Evolutionary conservation across 2,329 filamentous ascomycete species (phyloP).

Genomic region (Colletotrichum camelliae): DNA sequence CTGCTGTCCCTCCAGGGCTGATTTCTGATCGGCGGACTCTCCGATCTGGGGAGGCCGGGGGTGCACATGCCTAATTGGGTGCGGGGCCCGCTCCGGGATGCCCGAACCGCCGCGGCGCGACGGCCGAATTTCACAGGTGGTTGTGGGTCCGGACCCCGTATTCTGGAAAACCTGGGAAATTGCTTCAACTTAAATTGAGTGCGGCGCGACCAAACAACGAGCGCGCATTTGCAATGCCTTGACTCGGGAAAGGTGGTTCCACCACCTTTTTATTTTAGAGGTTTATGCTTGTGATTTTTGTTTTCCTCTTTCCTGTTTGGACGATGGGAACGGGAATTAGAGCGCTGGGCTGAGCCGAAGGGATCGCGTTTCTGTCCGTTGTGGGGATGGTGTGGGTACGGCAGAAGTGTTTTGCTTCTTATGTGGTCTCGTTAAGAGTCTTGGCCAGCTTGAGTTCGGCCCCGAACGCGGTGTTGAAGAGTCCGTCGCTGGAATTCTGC

Average conservation of each 20-base stretch:
- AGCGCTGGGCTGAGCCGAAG: background rate
- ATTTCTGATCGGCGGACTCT: background rate
- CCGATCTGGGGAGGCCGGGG: background rate
- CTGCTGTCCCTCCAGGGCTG: accelerated
- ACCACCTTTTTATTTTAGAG: background rate
- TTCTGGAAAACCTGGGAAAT: conserved; percentile 10
- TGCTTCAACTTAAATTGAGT: background rate
- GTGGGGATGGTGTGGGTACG: background rate
- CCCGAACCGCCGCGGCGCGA: background rate
- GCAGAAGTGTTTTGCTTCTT: background rate
- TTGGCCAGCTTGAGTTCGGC: background rate
- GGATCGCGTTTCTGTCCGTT: background rate
- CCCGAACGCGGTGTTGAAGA: background rate
- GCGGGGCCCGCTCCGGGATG: background rate
- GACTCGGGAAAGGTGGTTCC: background rate
- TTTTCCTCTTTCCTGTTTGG: background rate
- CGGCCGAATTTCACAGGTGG: background rate
- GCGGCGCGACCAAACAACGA: background rate
- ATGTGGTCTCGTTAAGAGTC: background rate
- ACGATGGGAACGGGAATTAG: background rate
- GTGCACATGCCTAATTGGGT: background rate
- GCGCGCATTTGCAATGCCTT: background rate
- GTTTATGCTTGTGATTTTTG: background rate
- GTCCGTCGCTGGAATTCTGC: background rate
- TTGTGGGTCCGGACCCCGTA: conserved; percentile 6